These are phyloP conservation scores for Kwoniella shivajii DNA, from an alignment of 1,284 basidiomycete genomes.

Conservation along the genomic window DNA sequence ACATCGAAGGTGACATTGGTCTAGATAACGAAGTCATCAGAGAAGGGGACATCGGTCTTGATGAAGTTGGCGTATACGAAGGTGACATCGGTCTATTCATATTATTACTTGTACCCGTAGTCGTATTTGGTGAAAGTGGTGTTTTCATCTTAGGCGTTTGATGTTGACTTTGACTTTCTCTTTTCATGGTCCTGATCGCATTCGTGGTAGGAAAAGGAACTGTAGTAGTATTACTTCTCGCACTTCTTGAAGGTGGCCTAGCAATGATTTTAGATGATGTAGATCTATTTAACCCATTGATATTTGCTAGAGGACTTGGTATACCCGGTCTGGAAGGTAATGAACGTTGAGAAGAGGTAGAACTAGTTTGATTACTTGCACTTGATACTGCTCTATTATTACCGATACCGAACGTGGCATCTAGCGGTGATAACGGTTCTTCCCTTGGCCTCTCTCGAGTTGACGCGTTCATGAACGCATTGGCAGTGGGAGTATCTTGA, in stretches of 20 bases:
- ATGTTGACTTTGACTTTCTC: neutral
- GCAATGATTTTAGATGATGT: constrained; percentile 7
- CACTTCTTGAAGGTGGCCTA: neutral
- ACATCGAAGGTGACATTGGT: constrained; percentile 24
- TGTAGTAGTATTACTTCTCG: neutral
- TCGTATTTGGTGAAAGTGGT: neutral
- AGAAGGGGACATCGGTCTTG: constrained; percentile 23
- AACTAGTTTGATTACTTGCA: too few relatives aligned
- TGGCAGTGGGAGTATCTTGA: constrained; percentile 27
- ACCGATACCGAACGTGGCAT: constrained; percentile 8
- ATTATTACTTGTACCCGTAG: neutral
- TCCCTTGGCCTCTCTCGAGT: too few relatives aligned
- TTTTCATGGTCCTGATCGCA: neutral
- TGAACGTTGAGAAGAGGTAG: constrained; percentile 27
- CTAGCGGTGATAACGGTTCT: constrained; percentile 34
- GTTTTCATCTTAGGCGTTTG: too few relatives aligned
- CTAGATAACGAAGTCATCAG: neutral
- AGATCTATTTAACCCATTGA: constrained; percentile 6
- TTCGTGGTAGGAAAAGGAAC: neutral
- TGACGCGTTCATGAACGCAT: neutral
- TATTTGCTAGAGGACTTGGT: constrained; percentile 44
- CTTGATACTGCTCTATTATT: constrained; percentile 24
- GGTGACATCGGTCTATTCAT: constrained; percentile 24
- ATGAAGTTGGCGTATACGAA: constrained; percentile 13
- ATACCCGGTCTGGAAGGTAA: constrained; percentile 48